Evolutionary conservation across 1,284 basidiomycete species (phyloP).

Genomic region (Ustilago nuda): DNA sequence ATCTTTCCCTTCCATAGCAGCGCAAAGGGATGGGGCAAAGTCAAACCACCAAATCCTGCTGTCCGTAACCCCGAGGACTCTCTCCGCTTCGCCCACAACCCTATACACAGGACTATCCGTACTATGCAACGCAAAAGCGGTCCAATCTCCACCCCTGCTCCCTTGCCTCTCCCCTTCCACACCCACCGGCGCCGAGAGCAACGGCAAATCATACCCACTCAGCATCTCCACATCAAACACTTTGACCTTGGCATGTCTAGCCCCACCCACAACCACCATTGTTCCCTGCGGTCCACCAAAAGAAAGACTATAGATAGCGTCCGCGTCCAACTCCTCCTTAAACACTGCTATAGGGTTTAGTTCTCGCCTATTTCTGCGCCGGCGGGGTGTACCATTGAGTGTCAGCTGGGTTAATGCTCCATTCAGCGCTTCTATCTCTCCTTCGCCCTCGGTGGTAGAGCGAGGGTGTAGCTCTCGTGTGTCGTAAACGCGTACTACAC

Average conservation of each 20-base stretch:
- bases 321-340: slow-evolving; percentile 23
- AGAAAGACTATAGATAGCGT: slow-evolving; percentile 39
- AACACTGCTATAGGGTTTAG: slow-evolving; percentile 31
- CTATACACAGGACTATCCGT: slow-evolving; percentile 36
- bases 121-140: slow-evolving; percentile 29
- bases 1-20: neutral
- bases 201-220: slow-evolving; percentile 13
- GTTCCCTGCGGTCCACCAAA: slow-evolving; percentile 29
- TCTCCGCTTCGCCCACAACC: slow-evolving; percentile 18
- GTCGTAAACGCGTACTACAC: slow-evolving; percentile 48
- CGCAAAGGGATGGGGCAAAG: slow-evolving; percentile 22
- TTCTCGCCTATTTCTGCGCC: neutral
- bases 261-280: slow-evolving; percentile 27
- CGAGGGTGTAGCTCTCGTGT: slow-evolving; percentile 8
- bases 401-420: neutral
- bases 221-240: slow-evolving; percentile 26
- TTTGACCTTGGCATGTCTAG: slow-evolving; percentile 28
- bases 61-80: slow-evolving; percentile 38
- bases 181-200: slow-evolving; percentile 3
- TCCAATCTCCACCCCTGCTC: slow-evolving; percentile 22
- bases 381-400: neutral
- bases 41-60: slow-evolving; percentile 40
- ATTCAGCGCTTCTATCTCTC: slow-evolving; percentile 1
- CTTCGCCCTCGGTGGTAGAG: neutral
- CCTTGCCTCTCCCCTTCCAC: neutral